A percentile compares a stretch with the other conserved stretches of the same genome.
phyloP scores from a whole-genome alignment of 192 early-diverging fungal genomes.

The Tieghemiomyces parasiticus region DNA sequence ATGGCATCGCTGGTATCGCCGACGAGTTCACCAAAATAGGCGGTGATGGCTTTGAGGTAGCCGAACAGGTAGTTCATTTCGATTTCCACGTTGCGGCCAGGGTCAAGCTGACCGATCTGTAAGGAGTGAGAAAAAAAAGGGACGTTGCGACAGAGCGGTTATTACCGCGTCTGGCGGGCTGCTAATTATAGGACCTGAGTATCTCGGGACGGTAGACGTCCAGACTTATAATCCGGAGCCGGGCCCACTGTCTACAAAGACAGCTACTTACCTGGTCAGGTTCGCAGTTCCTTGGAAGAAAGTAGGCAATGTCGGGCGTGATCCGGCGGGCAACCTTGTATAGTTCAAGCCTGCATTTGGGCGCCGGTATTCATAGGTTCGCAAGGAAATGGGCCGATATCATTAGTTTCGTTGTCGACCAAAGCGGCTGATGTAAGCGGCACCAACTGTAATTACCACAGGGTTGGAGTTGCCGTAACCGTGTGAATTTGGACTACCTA shows the following conservation, averaged over 20 bases:
- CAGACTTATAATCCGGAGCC: background rate
- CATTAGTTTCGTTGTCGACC: background rate
- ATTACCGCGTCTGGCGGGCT: background rate
- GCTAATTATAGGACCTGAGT: background rate
- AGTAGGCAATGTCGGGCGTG: conserved; percentile 66
- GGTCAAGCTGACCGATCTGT: conserved; percentile 36
- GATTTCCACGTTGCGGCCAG: conserved; percentile 51
- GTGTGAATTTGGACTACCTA: background rate
- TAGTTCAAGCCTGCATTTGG: conserved; percentile 37
- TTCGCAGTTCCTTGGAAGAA: conserved; percentile 71
- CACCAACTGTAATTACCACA: background rate
- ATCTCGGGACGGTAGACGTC: background rate
- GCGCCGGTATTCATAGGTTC: conserved; percentile 28
- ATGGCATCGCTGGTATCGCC: background rate
- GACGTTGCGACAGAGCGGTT: background rate
- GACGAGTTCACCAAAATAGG: conserved; percentile 66
- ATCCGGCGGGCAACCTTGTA: conserved; percentile 44
- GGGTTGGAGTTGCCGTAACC: too few species aligned
- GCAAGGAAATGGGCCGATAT: conserved; percentile 8
- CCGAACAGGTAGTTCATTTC: conserved; percentile 60
- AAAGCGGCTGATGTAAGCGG: background rate
- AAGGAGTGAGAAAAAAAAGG: background rate
- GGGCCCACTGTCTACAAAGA: background rate
- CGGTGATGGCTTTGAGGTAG: conserved; percentile 49
- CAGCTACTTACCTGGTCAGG: conserved; percentile 31